Evolutionary conservation across 2,329 filamentous ascomycete genomes (phyloP).

Genomic region (Fusarium tanahbumbuense): DNA sequence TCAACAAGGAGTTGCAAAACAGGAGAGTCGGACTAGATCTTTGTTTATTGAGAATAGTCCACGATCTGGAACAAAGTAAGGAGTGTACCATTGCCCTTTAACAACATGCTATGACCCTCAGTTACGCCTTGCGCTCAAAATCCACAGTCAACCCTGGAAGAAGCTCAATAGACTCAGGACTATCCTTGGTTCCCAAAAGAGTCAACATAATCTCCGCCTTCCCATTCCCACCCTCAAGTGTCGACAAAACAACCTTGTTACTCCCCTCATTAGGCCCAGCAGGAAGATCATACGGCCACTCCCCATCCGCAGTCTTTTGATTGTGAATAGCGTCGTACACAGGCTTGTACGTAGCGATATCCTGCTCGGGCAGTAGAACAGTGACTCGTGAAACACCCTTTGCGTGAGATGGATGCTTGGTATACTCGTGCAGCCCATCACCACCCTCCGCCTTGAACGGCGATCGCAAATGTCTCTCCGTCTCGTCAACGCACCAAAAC

Average conservation of each 20-base stretch:
- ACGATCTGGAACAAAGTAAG: too few species aligned
- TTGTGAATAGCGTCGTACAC: conserved; percentile 49
- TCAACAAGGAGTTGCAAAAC: too few species aligned
- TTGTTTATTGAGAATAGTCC: not conserved
- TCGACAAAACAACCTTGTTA: conserved; percentile 26
- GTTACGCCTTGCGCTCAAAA: conserved; percentile 23
- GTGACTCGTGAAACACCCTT: conserved; percentile 62
- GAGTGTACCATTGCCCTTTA: too few species aligned
- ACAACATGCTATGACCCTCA: not conserved
- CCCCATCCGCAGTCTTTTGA: not conserved
- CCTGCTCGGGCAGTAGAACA: conserved; percentile 49
- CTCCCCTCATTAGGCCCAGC: conserved; percentile 31
- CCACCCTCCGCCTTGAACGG: conserved; percentile 53
- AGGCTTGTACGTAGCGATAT: conserved; percentile 28
- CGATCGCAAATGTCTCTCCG: conserved; percentile 65
- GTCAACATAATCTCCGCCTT: conserved; percentile 39
- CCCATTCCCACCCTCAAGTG: not conserved
- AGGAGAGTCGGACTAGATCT: too few species aligned
- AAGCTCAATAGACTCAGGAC: conserved; percentile 39
- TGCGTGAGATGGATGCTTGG: conserved; percentile 63
- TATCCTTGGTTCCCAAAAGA: conserved; percentile 38
- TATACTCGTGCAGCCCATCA: conserved; percentile 32
- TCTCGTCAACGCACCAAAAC: conserved; percentile 75
- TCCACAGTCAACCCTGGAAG: conserved; percentile 40
- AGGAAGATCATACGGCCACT: conserved; percentile 37